Evolutionary conservation across 2,329 filamentous ascomycete species (phyloP).

Genomic region (Talaromyces islandicus): DNA sequence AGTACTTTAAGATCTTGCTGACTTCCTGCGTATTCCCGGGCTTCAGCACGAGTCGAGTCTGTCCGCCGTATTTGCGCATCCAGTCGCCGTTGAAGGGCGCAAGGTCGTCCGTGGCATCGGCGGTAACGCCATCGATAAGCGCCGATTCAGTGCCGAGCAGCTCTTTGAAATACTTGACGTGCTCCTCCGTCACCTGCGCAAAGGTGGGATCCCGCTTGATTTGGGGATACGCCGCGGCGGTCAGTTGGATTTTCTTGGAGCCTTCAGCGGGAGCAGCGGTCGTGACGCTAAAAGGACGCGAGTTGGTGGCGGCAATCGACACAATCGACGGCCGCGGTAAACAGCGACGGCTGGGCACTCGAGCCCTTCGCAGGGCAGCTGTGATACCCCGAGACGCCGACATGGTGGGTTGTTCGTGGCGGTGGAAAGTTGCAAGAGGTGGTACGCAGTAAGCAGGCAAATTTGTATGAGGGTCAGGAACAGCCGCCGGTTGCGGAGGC

Average conservation of each 20-base stretch:
- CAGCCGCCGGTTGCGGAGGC: background rate
- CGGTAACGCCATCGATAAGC: constrained; percentile 74
- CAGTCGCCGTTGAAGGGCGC: constrained; percentile 94
- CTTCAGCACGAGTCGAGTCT: constrained; percentile 80
- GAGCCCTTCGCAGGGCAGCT: constrained; percentile 7
- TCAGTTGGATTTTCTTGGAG: constrained; percentile 58
- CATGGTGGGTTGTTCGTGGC: constrained; percentile 1
- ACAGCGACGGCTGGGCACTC: constrained; percentile 1
- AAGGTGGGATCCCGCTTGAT: constrained; percentile 76
- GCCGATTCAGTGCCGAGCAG: constrained; percentile 75
- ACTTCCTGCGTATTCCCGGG: constrained; percentile 81
- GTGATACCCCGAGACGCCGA: constrained; percentile 6
- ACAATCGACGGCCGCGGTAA: background rate
- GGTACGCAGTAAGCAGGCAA: background rate
- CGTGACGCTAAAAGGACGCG: constrained; percentile 24
- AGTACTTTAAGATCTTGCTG: constrained; percentile 86
- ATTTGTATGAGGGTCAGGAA: background rate
- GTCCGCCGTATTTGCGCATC: constrained; percentile 98
- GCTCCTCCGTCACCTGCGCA: constrained; percentile 60
- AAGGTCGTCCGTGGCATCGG: constrained; percentile 70
- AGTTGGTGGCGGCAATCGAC: constrained; percentile 4
- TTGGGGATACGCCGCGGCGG: constrained; percentile 72
- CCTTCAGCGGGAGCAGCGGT: constrained; percentile 19
- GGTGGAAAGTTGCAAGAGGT: background rate
- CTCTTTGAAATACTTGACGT: constrained; percentile 76